phyloP scores from a whole-genome alignment of 805 yeast genomes.

The Metschnikowia sp. region DNA sequence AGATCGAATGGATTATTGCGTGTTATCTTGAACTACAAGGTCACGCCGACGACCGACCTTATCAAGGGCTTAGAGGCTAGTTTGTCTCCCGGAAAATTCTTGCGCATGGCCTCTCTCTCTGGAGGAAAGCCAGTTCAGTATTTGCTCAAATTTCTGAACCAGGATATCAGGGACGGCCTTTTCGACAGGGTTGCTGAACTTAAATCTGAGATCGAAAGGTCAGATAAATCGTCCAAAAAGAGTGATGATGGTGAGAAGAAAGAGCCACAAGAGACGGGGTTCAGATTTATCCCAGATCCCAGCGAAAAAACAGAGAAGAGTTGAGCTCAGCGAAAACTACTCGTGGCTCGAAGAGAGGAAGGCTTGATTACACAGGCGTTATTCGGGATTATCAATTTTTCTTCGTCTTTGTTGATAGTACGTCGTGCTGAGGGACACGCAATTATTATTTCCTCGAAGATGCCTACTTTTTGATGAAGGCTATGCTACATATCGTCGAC shows the following conservation, averaged over 20 bases:
- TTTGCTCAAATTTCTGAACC: slow-evolving; percentile 68
- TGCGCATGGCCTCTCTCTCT: slow-evolving; percentile 68
- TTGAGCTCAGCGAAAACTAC: too few relatives aligned
- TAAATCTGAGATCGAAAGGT: slow-evolving; percentile 15
- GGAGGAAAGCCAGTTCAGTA: slow-evolving; percentile 75
- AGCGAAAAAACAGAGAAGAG: neutral
- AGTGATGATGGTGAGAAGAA: neutral
- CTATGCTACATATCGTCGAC: slow-evolving; percentile 81
- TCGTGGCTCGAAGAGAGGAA: too few relatives aligned
- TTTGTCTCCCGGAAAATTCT: slow-evolving; percentile 74
- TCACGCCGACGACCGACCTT: slow-evolving; percentile 59
- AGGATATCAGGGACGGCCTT: slow-evolving; percentile 57
- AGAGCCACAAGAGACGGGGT: slow-evolving; percentile 6
- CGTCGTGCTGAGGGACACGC: too few relatives aligned
- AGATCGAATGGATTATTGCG: slow-evolving; percentile 82
- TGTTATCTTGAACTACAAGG: slow-evolving; percentile 74
- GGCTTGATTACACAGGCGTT: too few relatives aligned
- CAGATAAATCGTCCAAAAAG: neutral
- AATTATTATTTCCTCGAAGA: too few relatives aligned
- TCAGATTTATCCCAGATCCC: slow-evolving; percentile 8
- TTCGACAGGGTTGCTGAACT: slow-evolving; percentile 46
- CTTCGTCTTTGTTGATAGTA: too few relatives aligned
- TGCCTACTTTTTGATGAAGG: slow-evolving; percentile 48
- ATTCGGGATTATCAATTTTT: too few relatives aligned
- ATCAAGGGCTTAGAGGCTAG: slow-evolving; percentile 85